These are phyloP conservation scores for Bonia amplexicaulis DNA, from an alignment of 176 grass and related monocot genomes.

Conservation along the genomic window DNA sequence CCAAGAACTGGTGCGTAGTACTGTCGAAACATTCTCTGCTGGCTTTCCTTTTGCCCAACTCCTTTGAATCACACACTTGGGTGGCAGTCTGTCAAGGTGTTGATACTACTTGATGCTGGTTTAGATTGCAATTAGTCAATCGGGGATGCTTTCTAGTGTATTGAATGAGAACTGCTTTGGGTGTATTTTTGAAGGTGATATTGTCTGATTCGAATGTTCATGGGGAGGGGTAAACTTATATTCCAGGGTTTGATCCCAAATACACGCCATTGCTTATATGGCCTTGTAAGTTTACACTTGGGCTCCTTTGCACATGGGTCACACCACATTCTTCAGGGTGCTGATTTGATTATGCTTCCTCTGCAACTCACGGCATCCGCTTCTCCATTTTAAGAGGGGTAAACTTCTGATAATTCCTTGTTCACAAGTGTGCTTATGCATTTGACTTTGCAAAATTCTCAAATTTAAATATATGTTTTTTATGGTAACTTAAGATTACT, in stretches of 20 bases:
- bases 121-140: constrained; percentile 25
- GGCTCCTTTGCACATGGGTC: constrained; percentile 5
- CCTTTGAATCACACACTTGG: not conserved
- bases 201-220: constrained; percentile 98
- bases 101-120: constrained; percentile 24
- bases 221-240: constrained; percentile 88
- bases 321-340: constrained; percentile 61
- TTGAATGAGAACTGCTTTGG: constrained; percentile 42
- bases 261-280: constrained; percentile 87
- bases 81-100: constrained; percentile 92
- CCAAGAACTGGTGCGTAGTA: no score
- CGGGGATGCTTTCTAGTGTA: constrained; percentile 33
- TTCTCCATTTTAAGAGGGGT: constrained; percentile 99
- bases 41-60: no score
- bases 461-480: constrained; percentile 11
- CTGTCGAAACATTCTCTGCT: no score
- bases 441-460: not conserved
- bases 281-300: constrained; percentile 54
- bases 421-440: not conserved
- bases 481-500: constrained; percentile 39
- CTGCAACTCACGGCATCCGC: constrained; percentile 90
- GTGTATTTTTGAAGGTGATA: constrained; percentile 72
- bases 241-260: constrained; percentile 91
- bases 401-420: constrained; percentile 25
- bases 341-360: constrained; percentile 98